A percentile compares a stretch with the other conserved stretches of the same genome.
Evolutionary conservation across 2,329 filamentous ascomycete genomes (phyloP).

Genomic region (Tolypocladium inflatum): DNA sequence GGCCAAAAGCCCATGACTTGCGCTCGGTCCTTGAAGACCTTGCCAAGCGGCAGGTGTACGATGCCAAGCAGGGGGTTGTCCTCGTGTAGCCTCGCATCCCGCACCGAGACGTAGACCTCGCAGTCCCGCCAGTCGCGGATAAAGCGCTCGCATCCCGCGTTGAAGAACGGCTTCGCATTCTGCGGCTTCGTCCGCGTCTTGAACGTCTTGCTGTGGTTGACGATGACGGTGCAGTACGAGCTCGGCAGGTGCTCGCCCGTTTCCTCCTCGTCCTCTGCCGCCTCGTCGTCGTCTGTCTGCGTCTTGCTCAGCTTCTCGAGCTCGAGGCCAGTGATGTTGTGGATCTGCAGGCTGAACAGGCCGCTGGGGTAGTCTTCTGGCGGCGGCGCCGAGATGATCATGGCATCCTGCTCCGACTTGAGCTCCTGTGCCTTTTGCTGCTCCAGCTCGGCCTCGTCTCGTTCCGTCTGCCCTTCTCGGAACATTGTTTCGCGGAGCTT

Average conservation of each 20-base stretch:
- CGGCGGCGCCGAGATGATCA: conserved; percentile 60
- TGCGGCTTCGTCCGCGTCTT: conserved; percentile 68
- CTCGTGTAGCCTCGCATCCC: conserved; percentile 59
- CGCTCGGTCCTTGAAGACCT: conserved; percentile 51
- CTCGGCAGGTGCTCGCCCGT: conserved; percentile 57
- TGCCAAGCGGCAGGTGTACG: conserved; percentile 54
- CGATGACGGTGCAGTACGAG: conserved; percentile 61
- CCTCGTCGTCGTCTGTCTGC: conserved; percentile 32
- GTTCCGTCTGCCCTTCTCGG: conserved; percentile 32
- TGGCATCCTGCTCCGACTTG: conserved; percentile 48
- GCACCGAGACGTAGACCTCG: conserved; percentile 58
- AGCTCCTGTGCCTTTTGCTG: conserved; percentile 61
- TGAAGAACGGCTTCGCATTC: conserved; percentile 71
- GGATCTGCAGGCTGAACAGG: conserved; percentile 60
- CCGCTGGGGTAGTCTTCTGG: conserved; percentile 53
- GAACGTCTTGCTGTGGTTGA: conserved; percentile 63
- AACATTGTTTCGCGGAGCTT: conserved; percentile 56
- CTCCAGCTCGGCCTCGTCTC: conserved; percentile 52
- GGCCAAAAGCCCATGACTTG: conserved; percentile 60
- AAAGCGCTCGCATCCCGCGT: conserved; percentile 65
- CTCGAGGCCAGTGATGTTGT: conserved; percentile 63
- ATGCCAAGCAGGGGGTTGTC: conserved; percentile 62
- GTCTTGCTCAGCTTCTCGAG: conserved; percentile 50
- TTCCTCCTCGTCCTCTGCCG: conserved; percentile 46
- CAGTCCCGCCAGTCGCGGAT: conserved; percentile 57